These are phyloP conservation scores for Sphagnum fallax DNA, from an alignment of 228 moss, liverwort and hornwort species.

Conservation along the genomic window DNA sequence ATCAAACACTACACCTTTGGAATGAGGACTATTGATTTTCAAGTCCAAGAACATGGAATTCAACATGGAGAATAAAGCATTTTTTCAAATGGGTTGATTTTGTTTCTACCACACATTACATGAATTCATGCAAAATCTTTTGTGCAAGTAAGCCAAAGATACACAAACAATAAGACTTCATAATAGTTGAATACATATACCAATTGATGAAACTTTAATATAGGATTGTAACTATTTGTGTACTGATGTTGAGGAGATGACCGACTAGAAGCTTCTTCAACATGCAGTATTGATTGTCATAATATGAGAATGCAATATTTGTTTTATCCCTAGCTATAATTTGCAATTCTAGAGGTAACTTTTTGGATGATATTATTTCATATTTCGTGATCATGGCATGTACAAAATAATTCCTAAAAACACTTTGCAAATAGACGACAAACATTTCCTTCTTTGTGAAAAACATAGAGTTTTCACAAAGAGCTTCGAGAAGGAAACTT, in stretches of 20 bases:
- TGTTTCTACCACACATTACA: conserved; percentile 19
- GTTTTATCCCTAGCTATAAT: conserved; percentile 48
- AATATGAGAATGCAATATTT: conserved; percentile 74
- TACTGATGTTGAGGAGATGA: conserved; percentile 39
- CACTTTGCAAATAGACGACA: not conserved
- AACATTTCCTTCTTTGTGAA: too few relatives aligned
- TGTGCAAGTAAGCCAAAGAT: not conserved
- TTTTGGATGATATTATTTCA: conserved; percentile 38
- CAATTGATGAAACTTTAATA: too few relatives aligned
- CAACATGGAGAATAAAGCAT: conserved; percentile 36
- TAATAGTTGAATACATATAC: too few relatives aligned
- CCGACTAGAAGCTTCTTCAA: conserved; percentile 48
- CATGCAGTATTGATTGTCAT: conserved; percentile 57
- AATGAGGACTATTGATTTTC: conserved; percentile 11
- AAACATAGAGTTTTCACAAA: too few relatives aligned
- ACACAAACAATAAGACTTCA: not conserved
- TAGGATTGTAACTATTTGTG: conserved; percentile 14
- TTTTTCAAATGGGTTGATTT: conserved; percentile 47
- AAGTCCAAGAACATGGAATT: conserved; percentile 35
- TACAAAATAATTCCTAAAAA: not conserved
- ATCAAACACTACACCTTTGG: conserved; percentile 22
- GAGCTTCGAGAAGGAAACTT: too few relatives aligned
- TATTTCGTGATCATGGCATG: conserved; percentile 62
- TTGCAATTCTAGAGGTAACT: conserved; percentile 32
- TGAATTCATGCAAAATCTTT: not conserved